Percentiles rank a stretch among this genome's conserved stretches.
Evolutionary conservation across 108 stramenopile genomes (phyloP).

Genomic region (Skeletonema marinoi): DNA sequence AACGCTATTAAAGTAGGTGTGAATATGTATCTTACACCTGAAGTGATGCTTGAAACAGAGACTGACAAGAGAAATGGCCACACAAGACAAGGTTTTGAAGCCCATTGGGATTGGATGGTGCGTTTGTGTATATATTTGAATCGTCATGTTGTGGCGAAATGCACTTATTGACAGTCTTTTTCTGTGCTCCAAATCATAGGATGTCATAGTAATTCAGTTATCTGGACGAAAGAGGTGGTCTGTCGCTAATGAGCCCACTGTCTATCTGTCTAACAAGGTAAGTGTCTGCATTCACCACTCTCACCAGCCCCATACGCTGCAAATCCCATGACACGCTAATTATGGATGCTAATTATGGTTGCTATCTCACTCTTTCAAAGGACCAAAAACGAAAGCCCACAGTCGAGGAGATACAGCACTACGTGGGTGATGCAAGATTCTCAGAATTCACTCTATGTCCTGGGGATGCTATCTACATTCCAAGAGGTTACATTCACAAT

Average conservation of each 20-base stretch:
- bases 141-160: too few species aligned
- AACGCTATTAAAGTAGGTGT: slow-evolving; percentile 13
- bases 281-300: too few species aligned
- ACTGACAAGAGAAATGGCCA: background rate
- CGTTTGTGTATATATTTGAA: too few species aligned
- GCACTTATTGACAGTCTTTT: too few species aligned
- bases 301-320: too few species aligned
- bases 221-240: slow-evolving; percentile 31
- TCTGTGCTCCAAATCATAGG: background rate
- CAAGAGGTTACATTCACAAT: slow-evolving; percentile 40
- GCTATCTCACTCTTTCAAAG: background rate
- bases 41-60: slow-evolving; percentile 13
- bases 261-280: slow-evolving; percentile 28
- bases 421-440: background rate
- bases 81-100: slow-evolving; percentile 20
- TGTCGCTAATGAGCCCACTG: slow-evolving; percentile 16
- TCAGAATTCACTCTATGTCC: slow-evolving; percentile 35
- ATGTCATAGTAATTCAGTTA: slow-evolving; percentile 38
- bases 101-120: slow-evolving; percentile 45
- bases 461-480: slow-evolving; percentile 38
- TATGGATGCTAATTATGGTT: too few species aligned
- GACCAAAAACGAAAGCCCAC: slow-evolving; percentile 42
- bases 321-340: too few species aligned
- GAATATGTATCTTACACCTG: slow-evolving; percentile 39
- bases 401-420: slow-evolving; percentile 3